Base-by-base conservation (phyloP, 371 early-diverging fungal genomes). In the Dentiscutata heterogama region DNA sequence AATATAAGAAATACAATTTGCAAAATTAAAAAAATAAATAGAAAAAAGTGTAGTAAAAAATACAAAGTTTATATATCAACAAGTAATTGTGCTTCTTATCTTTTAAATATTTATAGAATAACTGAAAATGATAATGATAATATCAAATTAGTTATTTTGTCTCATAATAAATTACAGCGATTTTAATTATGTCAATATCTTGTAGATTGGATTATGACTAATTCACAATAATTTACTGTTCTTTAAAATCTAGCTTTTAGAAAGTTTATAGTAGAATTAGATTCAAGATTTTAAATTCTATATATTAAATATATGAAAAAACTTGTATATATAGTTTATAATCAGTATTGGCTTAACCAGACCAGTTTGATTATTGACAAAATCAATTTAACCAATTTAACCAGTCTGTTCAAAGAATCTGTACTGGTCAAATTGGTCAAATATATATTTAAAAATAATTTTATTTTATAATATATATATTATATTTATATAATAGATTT, bases 51-150 rank as follows among this genome's bases (percentile, higher is more conserved):
- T 61, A 18, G 18, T 25, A 61, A 20, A n/a, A 61, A 10, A 2
- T 61, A 61, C 27, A 61, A 61, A 27, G 22, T 61, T 61, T 11
- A n/a, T 61, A 61, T 13, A 61, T 61, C 22, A 10, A 61, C 61
- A 25, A 61, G 22, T 61, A 61, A 61, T 13, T 61, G 61, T 27
- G n/a, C 22, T 61, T n/a, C n/a, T 16, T 18, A 61, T 61, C 61
- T 61, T 22, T n/a, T 13, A 61, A 61, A 61, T 22, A 61, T 61
- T 61, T 18, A 61, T 61, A n/a, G 61, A 25, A 61, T 61, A 61
- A 61, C 61, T 61, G 13, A 61, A n/a, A 4, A 61, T 2, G 6
- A 39, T 2, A 39, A 39, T 3, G 39, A 39, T 50, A 11, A 50
- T 50, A 50, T 50, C 3, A 10, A 50, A 50, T 11, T 11, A 50